Evolutionary conservation across 352 stramenopile genomes (phyloP).

Genomic region (Globisporangium acanthophoron): DNA sequence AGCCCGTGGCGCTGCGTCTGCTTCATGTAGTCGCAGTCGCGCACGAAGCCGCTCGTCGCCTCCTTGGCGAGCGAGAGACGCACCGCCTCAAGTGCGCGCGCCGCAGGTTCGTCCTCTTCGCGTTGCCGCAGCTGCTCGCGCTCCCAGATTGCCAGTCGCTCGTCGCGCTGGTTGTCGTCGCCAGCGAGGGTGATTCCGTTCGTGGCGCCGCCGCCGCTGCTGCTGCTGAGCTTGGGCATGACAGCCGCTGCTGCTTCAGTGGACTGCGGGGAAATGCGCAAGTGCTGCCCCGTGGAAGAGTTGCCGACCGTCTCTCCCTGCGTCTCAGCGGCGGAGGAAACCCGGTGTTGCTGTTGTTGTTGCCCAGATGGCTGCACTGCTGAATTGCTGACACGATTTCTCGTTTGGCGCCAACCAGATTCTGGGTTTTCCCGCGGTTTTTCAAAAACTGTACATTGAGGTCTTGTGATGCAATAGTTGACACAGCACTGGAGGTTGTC

Average conservation of each 20-base stretch:
- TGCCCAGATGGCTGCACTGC: too few relatives aligned
- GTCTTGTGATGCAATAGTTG: too few relatives aligned
- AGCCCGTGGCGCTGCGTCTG: constrained; percentile 54
- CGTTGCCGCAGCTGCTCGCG: background rate
- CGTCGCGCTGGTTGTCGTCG: constrained; percentile 1
- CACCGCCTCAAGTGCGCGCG: constrained; percentile 25
- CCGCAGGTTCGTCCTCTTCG: constrained; percentile 3
- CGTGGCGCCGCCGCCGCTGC: background rate
- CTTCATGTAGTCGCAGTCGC: constrained; percentile 38
- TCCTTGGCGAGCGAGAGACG: constrained; percentile 32
- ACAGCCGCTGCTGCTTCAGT: too few relatives aligned
- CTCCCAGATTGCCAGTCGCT: background rate
- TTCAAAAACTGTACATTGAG: too few relatives aligned
- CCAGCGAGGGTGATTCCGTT: too few relatives aligned
- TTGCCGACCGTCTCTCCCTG: background rate
- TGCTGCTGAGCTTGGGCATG: background rate
- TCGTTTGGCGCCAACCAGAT: too few relatives aligned
- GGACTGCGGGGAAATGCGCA: background rate
- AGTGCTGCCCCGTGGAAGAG: background rate
- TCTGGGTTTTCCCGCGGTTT: too few relatives aligned
- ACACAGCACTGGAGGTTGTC: too few relatives aligned
- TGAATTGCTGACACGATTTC: too few relatives aligned
- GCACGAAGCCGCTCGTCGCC: constrained; percentile 11
- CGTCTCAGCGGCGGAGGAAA: background rate
- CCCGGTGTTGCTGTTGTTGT: too few relatives aligned